These are phyloP conservation scores for Ganoderma resinaceum DNA, from an alignment of 1,284 basidiomycete genomes.

Conservation along the genomic window DNA sequence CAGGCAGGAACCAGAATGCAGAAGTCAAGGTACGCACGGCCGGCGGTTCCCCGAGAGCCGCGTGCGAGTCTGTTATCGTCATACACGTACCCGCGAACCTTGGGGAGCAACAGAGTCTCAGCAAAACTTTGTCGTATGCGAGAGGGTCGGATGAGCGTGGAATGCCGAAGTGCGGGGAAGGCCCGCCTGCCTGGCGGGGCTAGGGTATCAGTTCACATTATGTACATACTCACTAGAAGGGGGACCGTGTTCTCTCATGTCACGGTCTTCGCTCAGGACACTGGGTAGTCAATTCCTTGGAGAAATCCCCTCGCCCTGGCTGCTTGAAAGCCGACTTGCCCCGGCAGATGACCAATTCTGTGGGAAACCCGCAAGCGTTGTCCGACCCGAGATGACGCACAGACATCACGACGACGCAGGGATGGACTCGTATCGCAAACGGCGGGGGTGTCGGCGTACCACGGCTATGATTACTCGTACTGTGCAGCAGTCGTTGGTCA, in stretches of 20 bases:
- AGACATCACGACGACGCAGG: neutral
- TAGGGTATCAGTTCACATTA: neutral
- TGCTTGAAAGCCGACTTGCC: conserved; percentile 10
- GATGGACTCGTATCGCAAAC: neutral
- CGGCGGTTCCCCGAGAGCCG: conserved; percentile 8
- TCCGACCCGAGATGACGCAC: neutral
- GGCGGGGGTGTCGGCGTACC: neutral
- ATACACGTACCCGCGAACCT: conserved; percentile 24
- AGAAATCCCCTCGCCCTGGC: conserved; percentile 10
- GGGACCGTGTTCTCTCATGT: neutral
- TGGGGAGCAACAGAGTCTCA: conserved; percentile 8
- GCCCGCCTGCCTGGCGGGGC: neutral
- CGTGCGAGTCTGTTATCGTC: conserved; percentile 11
- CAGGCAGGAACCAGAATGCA: conserved; percentile 21
- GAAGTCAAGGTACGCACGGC: conserved; percentile 18
- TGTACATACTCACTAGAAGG: neutral
- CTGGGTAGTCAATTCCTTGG: neutral
- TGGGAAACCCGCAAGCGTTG: neutral
- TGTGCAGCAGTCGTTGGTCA: neutral
- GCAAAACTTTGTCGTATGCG: neutral
- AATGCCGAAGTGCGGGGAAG: conserved; percentile 7
- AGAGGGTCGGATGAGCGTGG: neutral
- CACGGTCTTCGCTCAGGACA: neutral
- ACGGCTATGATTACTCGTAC: neutral
- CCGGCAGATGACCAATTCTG: conserved; percentile 7